Evolutionary conservation across 176 grass and related monocot species (phyloP).

Genomic region (Cymbopogon citratus): DNA sequence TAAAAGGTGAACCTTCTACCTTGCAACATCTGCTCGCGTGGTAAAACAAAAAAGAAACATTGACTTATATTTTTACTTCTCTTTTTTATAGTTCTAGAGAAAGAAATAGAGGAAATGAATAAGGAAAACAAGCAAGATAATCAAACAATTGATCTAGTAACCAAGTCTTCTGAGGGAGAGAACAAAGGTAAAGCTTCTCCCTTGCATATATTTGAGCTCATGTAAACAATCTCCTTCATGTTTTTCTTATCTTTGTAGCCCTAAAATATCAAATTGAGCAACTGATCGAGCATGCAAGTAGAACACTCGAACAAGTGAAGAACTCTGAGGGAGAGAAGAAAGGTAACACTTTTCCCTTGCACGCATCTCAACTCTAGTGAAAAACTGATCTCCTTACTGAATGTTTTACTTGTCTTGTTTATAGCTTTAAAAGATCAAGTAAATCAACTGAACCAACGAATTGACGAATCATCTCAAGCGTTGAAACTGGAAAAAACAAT

Average conservation of each 20-base stretch:
- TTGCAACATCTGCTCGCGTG: neutral
- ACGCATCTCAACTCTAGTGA: neutral
- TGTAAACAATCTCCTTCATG: neutral
- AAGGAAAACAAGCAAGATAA: neutral
- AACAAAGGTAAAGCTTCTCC: neutral
- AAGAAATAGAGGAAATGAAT: neutral
- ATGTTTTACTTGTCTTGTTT: neutral
- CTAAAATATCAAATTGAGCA: neutral
- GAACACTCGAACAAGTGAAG: neutral
- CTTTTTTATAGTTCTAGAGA: neutral
- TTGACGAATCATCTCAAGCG: neutral
- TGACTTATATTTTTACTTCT: neutral
- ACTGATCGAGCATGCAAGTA: neutral
- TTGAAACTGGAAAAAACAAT: neutral
- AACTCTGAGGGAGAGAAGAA: neutral
- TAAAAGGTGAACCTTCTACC: neutral
- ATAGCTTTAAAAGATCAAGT: neutral
- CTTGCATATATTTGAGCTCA: neutral
- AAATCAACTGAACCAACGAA: neutral
- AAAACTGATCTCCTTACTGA: neutral
- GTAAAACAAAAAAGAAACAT: neutral
- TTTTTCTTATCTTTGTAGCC: neutral
- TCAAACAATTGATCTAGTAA: neutral
- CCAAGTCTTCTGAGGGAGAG: neutral
- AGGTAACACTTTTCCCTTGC: neutral